Conservation (phyloP, 495 filamentous ascomycete genomes). For the Xylaria sp. region DNA sequence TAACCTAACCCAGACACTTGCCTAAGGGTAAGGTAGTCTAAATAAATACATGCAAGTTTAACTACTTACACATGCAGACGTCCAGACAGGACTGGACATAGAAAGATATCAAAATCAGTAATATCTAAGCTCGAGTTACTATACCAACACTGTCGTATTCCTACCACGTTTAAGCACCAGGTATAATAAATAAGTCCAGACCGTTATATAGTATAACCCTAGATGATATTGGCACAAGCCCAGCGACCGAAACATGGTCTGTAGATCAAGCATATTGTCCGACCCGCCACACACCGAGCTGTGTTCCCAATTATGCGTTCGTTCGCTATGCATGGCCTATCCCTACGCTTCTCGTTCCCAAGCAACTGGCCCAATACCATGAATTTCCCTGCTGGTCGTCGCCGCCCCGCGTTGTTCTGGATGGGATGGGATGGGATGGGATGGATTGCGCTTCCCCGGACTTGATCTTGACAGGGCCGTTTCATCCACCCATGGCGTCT, state of each 20-base stretch:
- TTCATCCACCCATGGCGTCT: constrained; percentile 1
- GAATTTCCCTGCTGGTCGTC: neutral
- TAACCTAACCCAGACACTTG: too few relatives aligned
- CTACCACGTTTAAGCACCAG: too few relatives aligned
- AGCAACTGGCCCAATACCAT: too few relatives aligned
- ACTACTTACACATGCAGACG: too few relatives aligned
- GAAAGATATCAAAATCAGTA: too few relatives aligned
- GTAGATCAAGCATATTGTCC: constrained; percentile 17
- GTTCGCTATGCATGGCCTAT: neutral
- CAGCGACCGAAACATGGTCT: constrained; percentile 10
- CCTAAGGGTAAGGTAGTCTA: too few relatives aligned
- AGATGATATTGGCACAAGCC: neutral
- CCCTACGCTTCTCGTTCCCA: too few relatives aligned
- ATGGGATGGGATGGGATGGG: too few relatives aligned
- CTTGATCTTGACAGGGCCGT: constrained; percentile 1
- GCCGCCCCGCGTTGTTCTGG: neutral
- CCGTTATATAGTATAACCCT: neutral
- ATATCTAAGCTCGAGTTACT: too few relatives aligned
- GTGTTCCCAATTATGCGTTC: neutral
- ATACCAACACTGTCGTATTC: too few relatives aligned
- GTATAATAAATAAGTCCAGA: neutral
- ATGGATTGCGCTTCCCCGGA: neutral
- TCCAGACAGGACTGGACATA: too few relatives aligned
- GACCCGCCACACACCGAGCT: neutral
- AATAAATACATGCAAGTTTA: too few relatives aligned